These are phyloP conservation scores for Apiosordaria backusii DNA, from an alignment of 495 filamentous ascomycete species.

Conservation along the genomic window DNA sequence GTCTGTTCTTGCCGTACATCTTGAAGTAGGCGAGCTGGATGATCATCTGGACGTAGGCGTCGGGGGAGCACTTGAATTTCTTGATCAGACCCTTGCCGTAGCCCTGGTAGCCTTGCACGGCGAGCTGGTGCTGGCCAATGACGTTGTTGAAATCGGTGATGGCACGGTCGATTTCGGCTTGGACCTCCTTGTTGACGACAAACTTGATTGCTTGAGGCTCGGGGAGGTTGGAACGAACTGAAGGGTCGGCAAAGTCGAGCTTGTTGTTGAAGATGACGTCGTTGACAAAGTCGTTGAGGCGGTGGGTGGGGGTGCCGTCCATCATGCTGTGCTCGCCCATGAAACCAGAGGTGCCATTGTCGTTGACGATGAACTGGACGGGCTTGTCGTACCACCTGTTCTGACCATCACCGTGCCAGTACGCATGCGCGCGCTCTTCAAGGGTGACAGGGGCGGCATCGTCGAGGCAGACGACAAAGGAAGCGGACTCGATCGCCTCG, in stretches of 20 bases:
- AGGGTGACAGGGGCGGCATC: constrained; percentile 89
- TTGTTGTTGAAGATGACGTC: constrained; percentile 85
- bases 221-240: constrained; percentile 75
- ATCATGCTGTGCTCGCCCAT: constrained; percentile 99
- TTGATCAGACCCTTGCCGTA: constrained; percentile 99
- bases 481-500: constrained; percentile 80
- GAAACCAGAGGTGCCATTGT: constrained; percentile 97
- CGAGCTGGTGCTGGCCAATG: constrained; percentile 84
- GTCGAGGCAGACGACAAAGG: constrained; percentile 92
- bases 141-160: constrained; percentile 69
- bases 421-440: constrained; percentile 91
- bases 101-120: constrained; percentile 90
- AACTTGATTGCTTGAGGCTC: constrained; percentile 77
- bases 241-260: constrained; percentile 74
- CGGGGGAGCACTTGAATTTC: constrained; percentile 97
- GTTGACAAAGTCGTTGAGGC: constrained; percentile 92
- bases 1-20: constrained; percentile 97
- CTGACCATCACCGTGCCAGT: constrained; percentile 95
- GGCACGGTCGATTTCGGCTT: constrained; percentile 72
- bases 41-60: constrained; percentile 97
- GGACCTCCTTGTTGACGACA: constrained; percentile 64
- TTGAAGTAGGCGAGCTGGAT: constrained; percentile 99
- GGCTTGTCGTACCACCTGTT: constrained; percentile 99
- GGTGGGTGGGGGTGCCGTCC: constrained; percentile 97
- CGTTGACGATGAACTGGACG: constrained; percentile 94